Percentiles rank a stretch among this genome's conserved stretches.
phyloP scores from a whole-genome alignment of 345 rosid genomes.

The Ailanthus altissimus region DNA sequence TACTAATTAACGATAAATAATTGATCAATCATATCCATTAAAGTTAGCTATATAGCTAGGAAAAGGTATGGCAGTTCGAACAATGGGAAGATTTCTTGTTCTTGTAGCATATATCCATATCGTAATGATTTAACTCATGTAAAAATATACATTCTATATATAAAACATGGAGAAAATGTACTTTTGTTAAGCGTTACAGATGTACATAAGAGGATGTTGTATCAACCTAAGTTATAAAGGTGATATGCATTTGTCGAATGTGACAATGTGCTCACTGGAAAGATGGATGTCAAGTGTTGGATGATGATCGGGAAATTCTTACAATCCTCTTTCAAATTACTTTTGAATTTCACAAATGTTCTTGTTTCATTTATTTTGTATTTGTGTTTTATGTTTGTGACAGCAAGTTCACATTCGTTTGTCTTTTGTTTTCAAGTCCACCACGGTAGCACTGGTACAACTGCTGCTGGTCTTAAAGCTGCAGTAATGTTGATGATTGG shows the following conservation, averaged over 20 bases:
- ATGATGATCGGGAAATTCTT: not conserved
- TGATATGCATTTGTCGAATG: not conserved
- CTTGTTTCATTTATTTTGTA: not conserved
- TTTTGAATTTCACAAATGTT: not conserved
- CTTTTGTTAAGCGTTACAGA: not conserved
- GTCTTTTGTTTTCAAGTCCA: constrained; percentile 67
- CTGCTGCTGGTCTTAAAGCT: constrained; percentile 98
- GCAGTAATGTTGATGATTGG: constrained; percentile 47
- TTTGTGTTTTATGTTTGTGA: not conserved
- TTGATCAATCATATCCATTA: not conserved
- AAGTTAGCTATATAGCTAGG: not conserved
- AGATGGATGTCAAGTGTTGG: not conserved
- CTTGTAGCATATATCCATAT: not conserved
- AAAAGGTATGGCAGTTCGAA: not conserved
- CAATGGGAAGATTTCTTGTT: not conserved
- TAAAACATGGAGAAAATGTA: not conserved
- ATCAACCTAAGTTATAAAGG: not conserved
- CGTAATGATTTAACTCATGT: not conserved
- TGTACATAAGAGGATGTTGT: not conserved
- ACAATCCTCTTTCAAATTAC: constrained; percentile 4
- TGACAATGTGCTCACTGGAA: not conserved
- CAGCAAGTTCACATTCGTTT: not conserved
- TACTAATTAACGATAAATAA: not conserved
- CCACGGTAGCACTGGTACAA: constrained; percentile 99
- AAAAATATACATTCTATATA: not conserved